phyloP scores from a whole-genome alignment of 371 early-diverging fungal genomes.

The Rhizopus delemar region DNA sequence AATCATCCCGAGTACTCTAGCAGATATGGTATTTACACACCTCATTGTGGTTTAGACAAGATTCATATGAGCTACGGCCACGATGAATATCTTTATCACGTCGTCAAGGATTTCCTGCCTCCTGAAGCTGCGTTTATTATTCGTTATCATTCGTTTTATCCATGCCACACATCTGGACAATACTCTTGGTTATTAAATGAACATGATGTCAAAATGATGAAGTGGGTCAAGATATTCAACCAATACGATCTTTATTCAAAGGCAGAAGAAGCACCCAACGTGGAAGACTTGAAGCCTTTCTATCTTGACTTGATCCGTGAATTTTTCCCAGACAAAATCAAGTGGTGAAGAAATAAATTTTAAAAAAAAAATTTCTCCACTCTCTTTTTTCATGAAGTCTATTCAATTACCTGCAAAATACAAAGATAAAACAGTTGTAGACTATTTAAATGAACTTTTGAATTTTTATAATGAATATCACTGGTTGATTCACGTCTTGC shows the following conservation, averaged over 20 bases:
- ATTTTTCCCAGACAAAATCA: constrained; percentile 54
- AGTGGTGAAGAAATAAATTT: constrained; percentile 35
- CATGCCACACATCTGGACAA: constrained; percentile 51
- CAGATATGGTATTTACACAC: constrained; percentile 53
- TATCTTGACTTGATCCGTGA: constrained; percentile 54
- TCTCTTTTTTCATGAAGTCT: neutral
- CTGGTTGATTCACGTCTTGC: constrained; percentile 50
- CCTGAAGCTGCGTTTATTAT: constrained; percentile 52
- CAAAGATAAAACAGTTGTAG: constrained; percentile 16
- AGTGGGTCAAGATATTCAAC: constrained; percentile 57
- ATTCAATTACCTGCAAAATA: constrained; percentile 14
- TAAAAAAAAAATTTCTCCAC: neutral
- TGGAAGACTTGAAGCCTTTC: constrained; percentile 42
- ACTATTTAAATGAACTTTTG: constrained; percentile 41
- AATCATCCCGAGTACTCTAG: constrained; percentile 37
- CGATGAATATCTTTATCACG: constrained; percentile 62
- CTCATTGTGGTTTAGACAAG: constrained; percentile 54
- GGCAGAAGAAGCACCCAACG: constrained; percentile 38
- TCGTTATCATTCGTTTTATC: constrained; percentile 62
- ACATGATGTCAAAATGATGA: constrained; percentile 49
- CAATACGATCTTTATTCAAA: constrained; percentile 64
- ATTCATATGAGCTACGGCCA: constrained; percentile 61
- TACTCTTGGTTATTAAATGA: constrained; percentile 54
- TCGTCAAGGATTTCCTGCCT: constrained; percentile 55
- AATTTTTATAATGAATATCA: constrained; percentile 34